These are phyloP conservation scores for Verticillium albo-atrum DNA, from an alignment of 2,329 filamentous ascomycete genomes.

Conservation along the genomic window DNA sequence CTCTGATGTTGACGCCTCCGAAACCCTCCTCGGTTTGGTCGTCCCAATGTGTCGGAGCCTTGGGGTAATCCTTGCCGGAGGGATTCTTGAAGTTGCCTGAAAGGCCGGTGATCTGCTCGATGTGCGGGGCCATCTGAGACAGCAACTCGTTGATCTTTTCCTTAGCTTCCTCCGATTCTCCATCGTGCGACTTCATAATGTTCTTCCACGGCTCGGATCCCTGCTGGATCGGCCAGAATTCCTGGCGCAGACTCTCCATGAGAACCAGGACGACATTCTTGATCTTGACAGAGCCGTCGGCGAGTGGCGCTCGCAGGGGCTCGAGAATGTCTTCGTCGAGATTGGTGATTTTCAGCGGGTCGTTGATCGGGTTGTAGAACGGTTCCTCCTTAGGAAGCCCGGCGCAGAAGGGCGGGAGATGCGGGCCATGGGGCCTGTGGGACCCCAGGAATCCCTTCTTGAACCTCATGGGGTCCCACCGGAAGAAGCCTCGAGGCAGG, in stretches of 20 bases:
- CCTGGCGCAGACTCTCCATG: conserved; percentile 28
- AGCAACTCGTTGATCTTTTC: conserved; percentile 13
- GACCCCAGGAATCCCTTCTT: conserved; percentile 9
- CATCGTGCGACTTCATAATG: conserved; percentile 18
- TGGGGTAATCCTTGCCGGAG: background rate
- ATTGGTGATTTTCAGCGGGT: conserved; percentile 28
- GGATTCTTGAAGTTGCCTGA: background rate
- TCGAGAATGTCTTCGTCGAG: conserved; percentile 18
- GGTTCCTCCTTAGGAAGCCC: background rate
- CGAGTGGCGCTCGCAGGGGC: conserved; percentile 10
- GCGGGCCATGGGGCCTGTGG: background rate
- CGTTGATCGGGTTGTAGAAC: conserved; percentile 24
- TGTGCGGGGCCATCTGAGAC: conserved; percentile 13
- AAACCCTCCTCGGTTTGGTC: conserved; percentile 1
- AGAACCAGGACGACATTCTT: conserved; percentile 30
- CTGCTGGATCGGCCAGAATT: conserved; percentile 27
- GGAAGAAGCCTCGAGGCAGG: conserved; percentile 21
- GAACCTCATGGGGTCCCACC: conserved; percentile 21
- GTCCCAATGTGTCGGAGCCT: background rate
- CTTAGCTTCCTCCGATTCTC: conserved; percentile 17
- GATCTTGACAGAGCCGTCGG: conserved; percentile 15
- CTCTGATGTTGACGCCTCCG: conserved; percentile 25
- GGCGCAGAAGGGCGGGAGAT: background rate
- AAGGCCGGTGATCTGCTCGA: conserved; percentile 6
- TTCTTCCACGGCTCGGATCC: conserved; percentile 23